phyloP scores from a whole-genome alignment of 176 grass and related monocot species.

The Musa schizocarpa region DNA sequence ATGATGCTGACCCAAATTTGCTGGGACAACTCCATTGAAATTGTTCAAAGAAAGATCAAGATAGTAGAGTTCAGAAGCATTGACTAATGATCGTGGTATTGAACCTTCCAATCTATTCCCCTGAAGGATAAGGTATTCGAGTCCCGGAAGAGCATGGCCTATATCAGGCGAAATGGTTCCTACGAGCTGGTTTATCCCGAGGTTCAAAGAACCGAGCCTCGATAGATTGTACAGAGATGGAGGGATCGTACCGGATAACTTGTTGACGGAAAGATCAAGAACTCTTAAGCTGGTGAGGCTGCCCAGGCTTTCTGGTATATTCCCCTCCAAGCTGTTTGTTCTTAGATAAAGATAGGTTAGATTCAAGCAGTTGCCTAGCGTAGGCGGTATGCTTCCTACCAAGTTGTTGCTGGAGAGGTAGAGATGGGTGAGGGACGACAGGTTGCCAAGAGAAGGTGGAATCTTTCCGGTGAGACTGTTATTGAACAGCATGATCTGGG shows the following conservation, averaged over 20 bases:
- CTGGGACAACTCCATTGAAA: background rate
- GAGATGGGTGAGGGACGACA: background rate
- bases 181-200: slow-evolving; percentile 18
- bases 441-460: slow-evolving; percentile 3
- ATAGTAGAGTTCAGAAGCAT: background rate
- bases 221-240: slow-evolving; percentile 13
- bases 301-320: background rate
- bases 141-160: slow-evolving; percentile 14
- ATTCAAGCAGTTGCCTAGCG: slow-evolving; percentile 21
- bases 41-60: background rate
- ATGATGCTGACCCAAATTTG: background rate
- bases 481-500: background rate
- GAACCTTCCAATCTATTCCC: slow-evolving; percentile 25
- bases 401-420: background rate
- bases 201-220: background rate
- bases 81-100: slow-evolving; percentile 23
- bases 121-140: slow-evolving; percentile 6
- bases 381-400: slow-evolving; percentile 26
- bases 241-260: slow-evolving; percentile 8
- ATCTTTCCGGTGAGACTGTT: slow-evolving; percentile 23
- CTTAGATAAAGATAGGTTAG: background rate
- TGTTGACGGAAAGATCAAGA: slow-evolving; percentile 1
- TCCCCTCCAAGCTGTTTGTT: slow-evolving; percentile 20
- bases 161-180: slow-evolving; percentile 17
- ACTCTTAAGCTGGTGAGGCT: background rate